Evolutionary conservation across 768 basidiomycete species (phyloP).

Genomic region (Coprinopsis strossmayeri): DNA sequence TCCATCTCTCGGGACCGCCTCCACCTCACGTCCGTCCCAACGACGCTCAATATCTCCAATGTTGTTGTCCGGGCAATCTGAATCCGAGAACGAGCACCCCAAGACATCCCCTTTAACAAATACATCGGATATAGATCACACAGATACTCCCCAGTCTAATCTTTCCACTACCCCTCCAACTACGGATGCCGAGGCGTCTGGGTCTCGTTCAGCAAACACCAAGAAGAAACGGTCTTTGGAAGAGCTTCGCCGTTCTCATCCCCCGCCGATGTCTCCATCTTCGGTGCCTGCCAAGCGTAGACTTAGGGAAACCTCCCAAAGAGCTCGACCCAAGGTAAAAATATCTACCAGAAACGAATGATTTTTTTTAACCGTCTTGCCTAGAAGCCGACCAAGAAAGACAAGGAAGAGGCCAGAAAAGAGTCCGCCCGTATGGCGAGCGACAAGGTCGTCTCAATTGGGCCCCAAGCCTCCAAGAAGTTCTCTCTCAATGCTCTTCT

Average conservation of each 20-base stretch:
- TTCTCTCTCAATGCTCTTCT: background rate
- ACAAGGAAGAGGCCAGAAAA: conserved; percentile 38
- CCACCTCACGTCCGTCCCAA: background rate
- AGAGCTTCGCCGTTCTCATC: background rate
- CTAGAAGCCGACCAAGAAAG: conserved; percentile 55
- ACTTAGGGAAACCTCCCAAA: background rate
- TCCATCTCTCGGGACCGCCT: background rate
- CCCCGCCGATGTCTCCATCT: background rate
- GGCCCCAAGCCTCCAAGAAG: background rate
- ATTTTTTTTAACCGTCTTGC: conserved; percentile 1
- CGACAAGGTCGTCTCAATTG: conserved; percentile 37
- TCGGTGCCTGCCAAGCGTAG: background rate
- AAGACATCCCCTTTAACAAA: background rate
- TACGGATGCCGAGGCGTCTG: conserved; percentile 42
- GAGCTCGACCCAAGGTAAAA: conserved; percentile 9
- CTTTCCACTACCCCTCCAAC: conserved; percentile 51
- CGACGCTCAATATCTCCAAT: background rate
- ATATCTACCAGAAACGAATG: background rate
- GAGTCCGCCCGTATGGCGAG: conserved; percentile 45
- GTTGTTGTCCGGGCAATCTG: background rate
- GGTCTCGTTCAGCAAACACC: conserved; percentile 14
- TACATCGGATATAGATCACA: background rate
- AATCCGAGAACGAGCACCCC: background rate
- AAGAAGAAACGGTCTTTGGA: conserved; percentile 12
- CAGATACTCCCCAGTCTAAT: conserved; percentile 25